Evolutionary conservation across 768 basidiomycete species (phyloP).

Genomic region (Fomitopsis pulvina): DNA sequence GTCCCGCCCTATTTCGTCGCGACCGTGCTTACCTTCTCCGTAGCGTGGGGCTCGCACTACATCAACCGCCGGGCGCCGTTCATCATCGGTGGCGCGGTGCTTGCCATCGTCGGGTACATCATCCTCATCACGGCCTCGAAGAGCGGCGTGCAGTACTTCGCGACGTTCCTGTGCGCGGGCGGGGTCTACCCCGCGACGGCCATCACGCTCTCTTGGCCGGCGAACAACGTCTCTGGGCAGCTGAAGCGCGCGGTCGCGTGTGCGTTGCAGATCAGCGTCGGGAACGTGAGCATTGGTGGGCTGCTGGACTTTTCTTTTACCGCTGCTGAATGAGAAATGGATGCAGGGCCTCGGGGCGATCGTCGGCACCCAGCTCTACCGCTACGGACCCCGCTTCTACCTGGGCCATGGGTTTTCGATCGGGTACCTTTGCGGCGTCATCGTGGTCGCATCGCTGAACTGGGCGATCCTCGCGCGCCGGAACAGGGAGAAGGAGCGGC

Average conservation of each 20-base stretch:
- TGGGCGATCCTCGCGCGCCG: slow-evolving; percentile 1
- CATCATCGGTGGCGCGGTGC: slow-evolving; percentile 8
- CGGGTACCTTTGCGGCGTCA: slow-evolving; percentile 2
- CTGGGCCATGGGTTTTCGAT: slow-evolving; percentile 7
- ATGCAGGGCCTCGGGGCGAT: slow-evolving; percentile 5
- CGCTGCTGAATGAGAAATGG: neutral
- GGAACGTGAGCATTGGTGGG: neutral
- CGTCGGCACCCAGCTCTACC: slow-evolving; percentile 9
- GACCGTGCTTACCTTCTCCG: slow-evolving; percentile 1
- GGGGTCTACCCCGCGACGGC: slow-evolving; percentile 11
- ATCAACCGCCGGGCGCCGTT: slow-evolving; percentile 9
- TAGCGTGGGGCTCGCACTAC: slow-evolving; percentile 2
- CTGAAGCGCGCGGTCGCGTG: slow-evolving; percentile 9
- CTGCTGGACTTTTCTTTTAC: too few species aligned
- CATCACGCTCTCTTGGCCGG: slow-evolving; percentile 7
- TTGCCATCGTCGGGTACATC: slow-evolving; percentile 10
- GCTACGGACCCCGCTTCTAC: slow-evolving; percentile 6
- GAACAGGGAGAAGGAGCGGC: slow-evolving; percentile 2
- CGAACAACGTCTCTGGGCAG: slow-evolving; percentile 11
- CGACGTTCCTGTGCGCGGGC: slow-evolving; percentile 8
- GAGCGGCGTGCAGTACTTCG: slow-evolving; percentile 11
- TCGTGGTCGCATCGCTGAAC: neutral
- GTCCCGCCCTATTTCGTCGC: slow-evolving; percentile 53
- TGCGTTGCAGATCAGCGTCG: slow-evolving; percentile 9
- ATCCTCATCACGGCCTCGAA: slow-evolving; percentile 4